A percentile compares a stretch with the other conserved stretches of the same genome.
These are phyloP conservation scores for Penicillium chermesinum DNA, from an alignment of 495 filamentous ascomycete species.

Conservation along the genomic window DNA sequence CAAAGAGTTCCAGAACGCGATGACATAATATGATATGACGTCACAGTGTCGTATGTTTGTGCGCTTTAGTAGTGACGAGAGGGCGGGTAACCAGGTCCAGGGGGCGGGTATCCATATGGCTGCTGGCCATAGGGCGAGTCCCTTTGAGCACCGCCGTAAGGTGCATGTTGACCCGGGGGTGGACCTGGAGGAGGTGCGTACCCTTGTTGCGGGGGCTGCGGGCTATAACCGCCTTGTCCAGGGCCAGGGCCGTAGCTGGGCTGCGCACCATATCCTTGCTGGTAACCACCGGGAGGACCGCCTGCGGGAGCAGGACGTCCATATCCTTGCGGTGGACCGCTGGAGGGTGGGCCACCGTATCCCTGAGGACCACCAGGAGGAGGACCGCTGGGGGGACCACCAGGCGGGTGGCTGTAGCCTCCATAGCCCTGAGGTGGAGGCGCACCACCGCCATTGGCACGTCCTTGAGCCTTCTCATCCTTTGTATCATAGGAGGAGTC, in stretches of 20 bases:
- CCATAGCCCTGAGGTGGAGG: slow-evolving; percentile 29
- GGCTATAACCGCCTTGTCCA: slow-evolving; percentile 9
- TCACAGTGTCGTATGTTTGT: neutral
- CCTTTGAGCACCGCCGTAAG: slow-evolving; percentile 8
- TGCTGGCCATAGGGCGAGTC: slow-evolving; percentile 23
- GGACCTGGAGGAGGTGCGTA: slow-evolving; percentile 1
- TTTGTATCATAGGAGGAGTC: slow-evolving; percentile 61
- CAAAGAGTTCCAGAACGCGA: neutral
- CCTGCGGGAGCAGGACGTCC: slow-evolving; percentile 14
- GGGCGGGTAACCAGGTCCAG: slow-evolving; percentile 21
- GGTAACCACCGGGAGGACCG: neutral
- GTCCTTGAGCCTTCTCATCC: slow-evolving; percentile 48
- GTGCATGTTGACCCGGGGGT: slow-evolving; percentile 9
- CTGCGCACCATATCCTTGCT: slow-evolving; percentile 6
- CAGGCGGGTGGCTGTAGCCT: slow-evolving; percentile 25
- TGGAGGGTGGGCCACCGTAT: neutral
- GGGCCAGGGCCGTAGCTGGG: slow-evolving; percentile 17
- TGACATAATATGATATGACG: neutral
- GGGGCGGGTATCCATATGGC: slow-evolving; percentile 20
- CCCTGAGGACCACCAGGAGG: slow-evolving; percentile 17
- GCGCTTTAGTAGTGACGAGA: slow-evolving; percentile 24
- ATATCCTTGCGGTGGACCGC: slow-evolving; percentile 9
- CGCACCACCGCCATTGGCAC: slow-evolving; percentile 7
- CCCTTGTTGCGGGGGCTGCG: slow-evolving; percentile 10
- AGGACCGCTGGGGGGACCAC: slow-evolving; percentile 10